Conservation (phyloP, 805 yeast species). For the Wickerhamiella allomyrinae region DNA sequence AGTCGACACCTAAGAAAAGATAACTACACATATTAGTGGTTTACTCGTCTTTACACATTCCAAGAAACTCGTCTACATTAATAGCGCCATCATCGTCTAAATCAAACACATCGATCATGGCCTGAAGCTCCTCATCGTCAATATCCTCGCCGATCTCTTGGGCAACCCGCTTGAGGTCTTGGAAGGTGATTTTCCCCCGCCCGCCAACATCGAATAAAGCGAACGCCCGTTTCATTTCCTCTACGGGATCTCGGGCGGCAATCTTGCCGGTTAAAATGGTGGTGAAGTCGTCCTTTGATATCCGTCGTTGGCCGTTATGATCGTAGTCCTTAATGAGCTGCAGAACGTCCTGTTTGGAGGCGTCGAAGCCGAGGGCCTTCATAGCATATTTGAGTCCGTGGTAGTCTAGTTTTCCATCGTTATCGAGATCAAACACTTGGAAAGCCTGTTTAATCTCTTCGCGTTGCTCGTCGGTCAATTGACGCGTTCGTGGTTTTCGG, state of each 20-base stretch:
- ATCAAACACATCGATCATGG: conserved; percentile 97
- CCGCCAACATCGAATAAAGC: conserved; percentile 55
- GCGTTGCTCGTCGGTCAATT: background rate
- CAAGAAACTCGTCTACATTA: conserved; percentile 25
- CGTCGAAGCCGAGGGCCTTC: conserved; percentile 85
- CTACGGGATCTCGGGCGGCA: conserved; percentile 80
- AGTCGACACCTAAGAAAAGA: no score
- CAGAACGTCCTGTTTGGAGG: conserved; percentile 63
- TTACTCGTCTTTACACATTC: background rate
- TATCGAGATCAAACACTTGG: conserved; percentile 79
- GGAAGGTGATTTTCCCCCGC: conserved; percentile 57
- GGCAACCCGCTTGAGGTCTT: conserved; percentile 78
- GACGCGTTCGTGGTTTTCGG: background rate
- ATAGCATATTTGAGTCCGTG: conserved; percentile 91
- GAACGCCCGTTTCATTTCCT: conserved; percentile 84
- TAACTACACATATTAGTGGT: background rate
- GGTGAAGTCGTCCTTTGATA: conserved; percentile 71
- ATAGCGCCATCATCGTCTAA: conserved; percentile 90
- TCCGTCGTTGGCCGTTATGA: conserved; percentile 19
- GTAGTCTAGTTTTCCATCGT: conserved; percentile 78
- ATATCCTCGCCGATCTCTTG: conserved; percentile 85
- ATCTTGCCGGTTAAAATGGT: conserved; percentile 66
- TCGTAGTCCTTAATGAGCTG: conserved; percentile 71
- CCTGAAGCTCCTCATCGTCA: conserved; percentile 81
- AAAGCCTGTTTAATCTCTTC: conserved; percentile 42